Evolutionary conservation across 2,329 filamentous ascomycete species (phyloP), one percentile per base, ranked within the genome.

Genomic region (Cercospora beticola): DNA sequence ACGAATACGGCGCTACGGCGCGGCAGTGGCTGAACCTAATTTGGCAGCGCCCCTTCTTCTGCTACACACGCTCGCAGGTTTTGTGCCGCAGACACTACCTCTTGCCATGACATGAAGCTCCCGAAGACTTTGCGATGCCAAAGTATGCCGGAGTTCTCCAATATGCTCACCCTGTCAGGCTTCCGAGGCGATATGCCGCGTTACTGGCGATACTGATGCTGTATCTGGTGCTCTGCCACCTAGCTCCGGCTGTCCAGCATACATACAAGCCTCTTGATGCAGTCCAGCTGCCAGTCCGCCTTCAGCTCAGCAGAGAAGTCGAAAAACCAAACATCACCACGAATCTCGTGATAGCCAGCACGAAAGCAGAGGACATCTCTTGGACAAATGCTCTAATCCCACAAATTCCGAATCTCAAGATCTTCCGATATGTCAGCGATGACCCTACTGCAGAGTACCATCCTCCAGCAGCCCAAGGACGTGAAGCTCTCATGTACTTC

Each of bases 401-500:
- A 23, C 62, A 49, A 5, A 68, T 73, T 5, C 67, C 71, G 9
- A 69, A 72, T 43, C 68, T 73, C 62, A 68, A 68, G n/a, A 62
- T 74, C 56, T 58, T 69, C 12, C 68, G 70, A 14, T 74, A 74
- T 52, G 56, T 71, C 30, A 71, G 69, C 68, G 40, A 65, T 33
- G 71, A 74, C 52, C 63, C 71, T 49, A 75, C 74, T 1, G 83
- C 84, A 3, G 75, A 78, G 18, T 79, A 83, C 28, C 84, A 84
- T 69, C 83, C 85, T 0, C 84, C 84, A 0, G 80, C 81, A 56
- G 85, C 86, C 72, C 88, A 87, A 76, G 88, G 88, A 54, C 85
- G 88, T 73, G 88, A 90, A 78, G 87, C 86, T 36, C 85, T 87
- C 78, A 83, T 87, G 9, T 89, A 89, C 75, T 81, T 88, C 40